Evolutionary conservation across 2,329 filamentous ascomycete genomes (phyloP).

Genomic region (Phoma sp.): DNA sequence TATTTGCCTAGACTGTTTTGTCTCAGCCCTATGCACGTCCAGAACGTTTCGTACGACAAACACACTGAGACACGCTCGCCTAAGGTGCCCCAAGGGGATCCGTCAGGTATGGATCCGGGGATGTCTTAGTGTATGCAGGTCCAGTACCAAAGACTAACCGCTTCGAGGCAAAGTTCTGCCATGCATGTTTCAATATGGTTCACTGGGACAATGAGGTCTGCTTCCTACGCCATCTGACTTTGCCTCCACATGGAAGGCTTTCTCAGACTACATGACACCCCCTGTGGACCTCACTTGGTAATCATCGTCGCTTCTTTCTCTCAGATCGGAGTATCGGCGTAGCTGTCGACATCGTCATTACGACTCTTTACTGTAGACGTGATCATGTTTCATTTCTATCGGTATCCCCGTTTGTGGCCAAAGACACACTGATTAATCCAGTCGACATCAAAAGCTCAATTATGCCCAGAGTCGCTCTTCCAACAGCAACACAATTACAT

Average conservation of each 20-base stretch:
- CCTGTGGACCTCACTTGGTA: neutral
- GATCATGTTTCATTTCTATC: conserved; percentile 2
- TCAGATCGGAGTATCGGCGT: neutral
- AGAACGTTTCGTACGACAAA: conserved; percentile 31
- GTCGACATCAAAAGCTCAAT: conserved; percentile 3
- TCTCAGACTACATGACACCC: conserved; percentile 1
- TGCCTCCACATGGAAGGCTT: neutral
- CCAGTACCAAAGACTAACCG: conserved; percentile 1
- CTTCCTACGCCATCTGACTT: conserved; percentile 6
- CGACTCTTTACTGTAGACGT: neutral
- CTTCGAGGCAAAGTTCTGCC: conserved; percentile 5
- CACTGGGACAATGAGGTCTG: conserved; percentile 7
- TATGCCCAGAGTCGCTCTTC: neutral
- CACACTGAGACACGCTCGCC: conserved; percentile 20
- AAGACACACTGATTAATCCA: neutral
- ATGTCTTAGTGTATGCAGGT: conserved; percentile 16
- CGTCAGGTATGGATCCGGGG: conserved; percentile 22
- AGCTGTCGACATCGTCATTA: neutral
- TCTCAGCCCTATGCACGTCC: conserved; percentile 39
- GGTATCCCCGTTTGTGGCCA: neutral
- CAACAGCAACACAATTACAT: neutral
- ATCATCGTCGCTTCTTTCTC: neutral
- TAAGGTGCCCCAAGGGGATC: conserved; percentile 15
- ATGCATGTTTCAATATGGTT: conserved; percentile 12
- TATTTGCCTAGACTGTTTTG: conserved; percentile 26